Percentiles rank a stretch among this genome's conserved stretches.
phyloP scores from a whole-genome alignment of 352 stramenopile species.

The Aphanomyces invadans region DNA sequence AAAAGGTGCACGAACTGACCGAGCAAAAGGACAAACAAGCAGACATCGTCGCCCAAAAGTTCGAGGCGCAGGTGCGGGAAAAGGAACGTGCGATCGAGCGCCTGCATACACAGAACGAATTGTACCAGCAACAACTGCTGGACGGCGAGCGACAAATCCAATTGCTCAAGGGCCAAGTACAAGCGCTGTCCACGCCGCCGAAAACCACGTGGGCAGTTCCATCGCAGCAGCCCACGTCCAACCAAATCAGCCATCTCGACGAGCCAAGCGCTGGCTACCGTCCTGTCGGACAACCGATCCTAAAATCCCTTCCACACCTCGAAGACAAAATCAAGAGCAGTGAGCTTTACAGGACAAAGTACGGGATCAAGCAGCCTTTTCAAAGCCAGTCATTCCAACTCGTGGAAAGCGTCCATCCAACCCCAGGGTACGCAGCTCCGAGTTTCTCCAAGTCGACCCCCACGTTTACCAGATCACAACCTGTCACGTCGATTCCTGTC shows the following conservation, averaged over 20 bases:
- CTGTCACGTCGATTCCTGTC: background rate
- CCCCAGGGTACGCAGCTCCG: background rate
- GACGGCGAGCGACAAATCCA: conserved; percentile 50
- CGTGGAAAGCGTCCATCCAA: background rate
- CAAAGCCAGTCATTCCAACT: background rate
- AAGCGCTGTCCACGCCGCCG: conserved; percentile 33
- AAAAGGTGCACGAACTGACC: conserved; percentile 36
- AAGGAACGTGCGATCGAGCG: conserved; percentile 54
- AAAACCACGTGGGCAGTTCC: conserved; percentile 37
- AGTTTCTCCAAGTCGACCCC: background rate
- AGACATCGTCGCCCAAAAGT: conserved; percentile 44
- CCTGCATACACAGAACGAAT: conserved; percentile 55
- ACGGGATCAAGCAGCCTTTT: background rate
- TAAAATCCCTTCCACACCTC: background rate
- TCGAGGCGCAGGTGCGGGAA: conserved; percentile 39
- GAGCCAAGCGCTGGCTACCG: too few relatives aligned
- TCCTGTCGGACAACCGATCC: background rate
- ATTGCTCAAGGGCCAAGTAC: conserved; percentile 52
- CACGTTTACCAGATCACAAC: background rate
- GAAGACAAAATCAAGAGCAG: conserved; percentile 12
- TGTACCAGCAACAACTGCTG: conserved; percentile 40
- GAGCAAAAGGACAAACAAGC: conserved; percentile 56
- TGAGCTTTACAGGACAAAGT: conserved; percentile 3
- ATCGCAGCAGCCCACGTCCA: background rate
- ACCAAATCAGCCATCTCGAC: background rate